Evolutionary conservation across 169 alveolate genomes (phyloP), one percentile per base, ranked within the genome.

Genomic region (Babesia bigemina): DNA sequence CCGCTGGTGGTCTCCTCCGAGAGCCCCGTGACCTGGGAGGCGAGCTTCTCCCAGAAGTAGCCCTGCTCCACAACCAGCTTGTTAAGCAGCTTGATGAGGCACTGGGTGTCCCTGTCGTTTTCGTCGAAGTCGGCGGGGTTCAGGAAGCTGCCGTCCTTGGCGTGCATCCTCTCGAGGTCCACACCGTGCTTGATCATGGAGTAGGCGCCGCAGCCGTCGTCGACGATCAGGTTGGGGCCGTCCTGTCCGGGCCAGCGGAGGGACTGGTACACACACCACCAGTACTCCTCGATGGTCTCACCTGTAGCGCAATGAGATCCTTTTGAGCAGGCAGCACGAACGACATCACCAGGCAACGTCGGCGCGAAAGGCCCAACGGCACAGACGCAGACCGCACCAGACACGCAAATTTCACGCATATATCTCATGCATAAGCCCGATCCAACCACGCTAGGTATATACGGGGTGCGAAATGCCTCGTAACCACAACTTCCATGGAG

Each of bases 1-100:
- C 99, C 99, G 45, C 99, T 96, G 52, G 99, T 98, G 59, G 99
- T 98, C 87, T 98, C 99, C 88, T 98, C 99, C 57, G 98, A 93
- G 61, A 96, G 98, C 24, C 99, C 99, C 69, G 91, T 88, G 66
- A 96, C 86, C 61, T 85, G 79, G 65, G 87, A 91, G 10, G 97
- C 95, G 88, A 96, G 91, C 58, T 91, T 91, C 65, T 96, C 89
- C 96, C 97, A 98, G 91, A 93, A 93, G 75, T 75, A 88, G 76
- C 94, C 96, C 81, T 94, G 93, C 76, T 89, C 87, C 79, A 72
- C 72, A 63, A 93, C 84, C 66, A 91, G 91, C 84, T 94, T 93
- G 92, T 89, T 93, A 90, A 91, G 89, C 81, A 92, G 92, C 91
- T 56, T 89, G 22, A 84, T 55, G 81, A 91, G 84, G 71, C 92